Evolutionary conservation across 768 basidiomycete species (phyloP).

Genomic region (Phlebiopsis flavidoalba): DNA sequence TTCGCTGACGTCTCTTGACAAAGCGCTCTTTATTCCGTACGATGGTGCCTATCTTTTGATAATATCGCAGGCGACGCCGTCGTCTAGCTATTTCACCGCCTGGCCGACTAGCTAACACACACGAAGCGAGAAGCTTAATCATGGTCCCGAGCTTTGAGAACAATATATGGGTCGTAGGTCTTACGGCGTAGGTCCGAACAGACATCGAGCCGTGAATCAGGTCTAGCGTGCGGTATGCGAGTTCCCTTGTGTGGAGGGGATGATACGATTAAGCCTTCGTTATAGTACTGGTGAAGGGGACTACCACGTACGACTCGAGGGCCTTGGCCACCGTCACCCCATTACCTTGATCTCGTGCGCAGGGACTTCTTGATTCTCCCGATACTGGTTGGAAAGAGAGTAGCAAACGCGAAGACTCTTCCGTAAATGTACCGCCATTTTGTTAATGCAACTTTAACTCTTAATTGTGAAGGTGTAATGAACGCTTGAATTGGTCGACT

Average conservation of each 20-base stretch:
- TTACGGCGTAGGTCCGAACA: slow-evolving; percentile 94
- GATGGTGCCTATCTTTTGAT: slow-evolving; percentile 92
- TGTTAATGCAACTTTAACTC: no score
- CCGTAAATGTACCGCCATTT: slow-evolving; percentile 78
- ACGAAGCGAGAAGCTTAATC: slow-evolving; percentile 90
- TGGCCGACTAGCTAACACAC: slow-evolving; percentile 83
- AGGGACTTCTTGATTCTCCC: slow-evolving; percentile 97
- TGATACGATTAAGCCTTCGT: not conserved
- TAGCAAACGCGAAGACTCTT: slow-evolving; percentile 98
- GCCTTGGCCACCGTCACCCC: slow-evolving; percentile 87
- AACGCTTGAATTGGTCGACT: slow-evolving; percentile 74
- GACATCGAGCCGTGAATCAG: slow-evolving; percentile 97
- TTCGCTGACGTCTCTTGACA: slow-evolving; percentile 92
- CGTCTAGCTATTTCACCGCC: slow-evolving; percentile 87
- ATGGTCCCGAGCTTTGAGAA: slow-evolving; percentile 95
- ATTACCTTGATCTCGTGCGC: slow-evolving; percentile 88
- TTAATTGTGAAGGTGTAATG: no score
- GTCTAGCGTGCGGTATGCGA: slow-evolving; percentile 87
- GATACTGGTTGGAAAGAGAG: slow-evolving; percentile 97
- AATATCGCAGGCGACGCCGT: slow-evolving; percentile 89
- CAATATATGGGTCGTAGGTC: slow-evolving; percentile 94
- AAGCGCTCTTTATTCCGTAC: slow-evolving; percentile 96
- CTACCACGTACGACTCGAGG: slow-evolving; percentile 70
- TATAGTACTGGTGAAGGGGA: not conserved
- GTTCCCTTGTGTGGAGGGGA: slow-evolving; percentile 52